Evolutionary conservation across 257 asterid species (phyloP), one percentile per base, ranked within the genome.

Genomic region (Thymus mandschuricus): DNA sequence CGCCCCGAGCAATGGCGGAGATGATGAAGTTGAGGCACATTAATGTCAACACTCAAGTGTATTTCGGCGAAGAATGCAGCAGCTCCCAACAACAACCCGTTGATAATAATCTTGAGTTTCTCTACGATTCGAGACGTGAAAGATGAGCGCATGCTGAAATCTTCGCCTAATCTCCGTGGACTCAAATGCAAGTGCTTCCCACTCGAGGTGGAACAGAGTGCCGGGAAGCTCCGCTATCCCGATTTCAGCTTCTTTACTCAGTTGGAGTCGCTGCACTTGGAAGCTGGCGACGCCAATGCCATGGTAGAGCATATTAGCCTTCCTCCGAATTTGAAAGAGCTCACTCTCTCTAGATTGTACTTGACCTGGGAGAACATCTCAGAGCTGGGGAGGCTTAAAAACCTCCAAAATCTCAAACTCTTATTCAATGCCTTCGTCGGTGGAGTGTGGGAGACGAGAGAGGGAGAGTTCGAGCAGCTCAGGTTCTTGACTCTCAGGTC

Each of bases 331-430:
- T 4, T 70, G 13, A 60, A 8, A 3, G 64, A 59, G 43, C 68
- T 70, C 15, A 60, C 75, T 21, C 60, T 70, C 6, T 46, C 34
- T 15, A 51, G 60, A 8, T 15, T 51, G 10, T 27, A 6, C 8
- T 60, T 70, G 51, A 31, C 75, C 11, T 46, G 68, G 67, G 61
- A 27, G 6, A 62, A 60, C 50, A 70, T 70, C 12, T 70, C 52
- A 0, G 12, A 45, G 8, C 21, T 70, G 1, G 75, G 75, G 61
- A 35, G 61, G 34, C 31, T 70, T 50, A 29, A 8, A 60, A 33
- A 48, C 46, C 68, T 70, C 11, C 40, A 59, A 29, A 56, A 33
- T 34, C 68, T 60, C 15, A 70, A 70, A 46, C 21, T 70, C 0
- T 2, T 54, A 34, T 54, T 54, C 8, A 34, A 9, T 5, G 34